These are phyloP conservation scores for Thielaviopsis punctulata DNA, from an alignment of 2,329 filamentous ascomycete genomes.

Conservation along the genomic window DNA sequence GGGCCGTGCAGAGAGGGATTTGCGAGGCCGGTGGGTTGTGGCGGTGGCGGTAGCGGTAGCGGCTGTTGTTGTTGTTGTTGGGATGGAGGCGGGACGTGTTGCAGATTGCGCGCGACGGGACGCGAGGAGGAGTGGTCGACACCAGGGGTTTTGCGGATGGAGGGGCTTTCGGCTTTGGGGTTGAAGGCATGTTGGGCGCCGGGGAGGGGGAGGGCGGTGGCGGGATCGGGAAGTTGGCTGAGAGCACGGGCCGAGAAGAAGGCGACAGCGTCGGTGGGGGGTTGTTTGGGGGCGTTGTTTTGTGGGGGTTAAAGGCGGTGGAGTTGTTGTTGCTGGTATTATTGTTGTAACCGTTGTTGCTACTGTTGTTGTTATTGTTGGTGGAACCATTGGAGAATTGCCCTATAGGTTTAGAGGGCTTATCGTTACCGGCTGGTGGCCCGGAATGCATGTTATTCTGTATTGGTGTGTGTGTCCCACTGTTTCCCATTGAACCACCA, in stretches of 20 bases:
- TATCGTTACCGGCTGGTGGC: background rate
- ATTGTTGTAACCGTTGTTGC: background rate
- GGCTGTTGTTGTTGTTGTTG: slow-evolving; percentile 14
- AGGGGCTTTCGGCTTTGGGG: slow-evolving; percentile 60
- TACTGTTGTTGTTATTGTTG: background rate
- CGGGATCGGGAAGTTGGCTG: slow-evolving; percentile 32
- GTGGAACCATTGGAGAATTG: background rate
- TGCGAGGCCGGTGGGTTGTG: background rate
- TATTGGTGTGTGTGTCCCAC: slow-evolving; percentile 2
- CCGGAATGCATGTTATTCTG: background rate
- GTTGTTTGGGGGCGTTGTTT: slow-evolving; percentile 17
- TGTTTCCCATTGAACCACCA: background rate
- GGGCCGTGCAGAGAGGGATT: slow-evolving; percentile 13
- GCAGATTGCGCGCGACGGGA: slow-evolving; percentile 43
- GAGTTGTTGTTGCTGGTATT: background rate
- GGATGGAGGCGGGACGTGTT: slow-evolving; percentile 30
- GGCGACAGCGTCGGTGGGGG: slow-evolving; percentile 28
- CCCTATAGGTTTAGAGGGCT: background rate
- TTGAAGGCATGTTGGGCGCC: slow-evolving; percentile 45
- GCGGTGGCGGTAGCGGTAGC: too few relatives aligned
- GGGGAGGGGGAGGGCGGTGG: slow-evolving; percentile 24
- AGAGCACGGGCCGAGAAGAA: slow-evolving; percentile 59
- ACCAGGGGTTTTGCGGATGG: slow-evolving; percentile 75
- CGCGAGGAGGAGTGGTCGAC: slow-evolving; percentile 66
- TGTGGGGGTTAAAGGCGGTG: slow-evolving; percentile 15